Conservation (phyloP, 352 stramenopile species). For the Globisporangium acanthophoron region DNA sequence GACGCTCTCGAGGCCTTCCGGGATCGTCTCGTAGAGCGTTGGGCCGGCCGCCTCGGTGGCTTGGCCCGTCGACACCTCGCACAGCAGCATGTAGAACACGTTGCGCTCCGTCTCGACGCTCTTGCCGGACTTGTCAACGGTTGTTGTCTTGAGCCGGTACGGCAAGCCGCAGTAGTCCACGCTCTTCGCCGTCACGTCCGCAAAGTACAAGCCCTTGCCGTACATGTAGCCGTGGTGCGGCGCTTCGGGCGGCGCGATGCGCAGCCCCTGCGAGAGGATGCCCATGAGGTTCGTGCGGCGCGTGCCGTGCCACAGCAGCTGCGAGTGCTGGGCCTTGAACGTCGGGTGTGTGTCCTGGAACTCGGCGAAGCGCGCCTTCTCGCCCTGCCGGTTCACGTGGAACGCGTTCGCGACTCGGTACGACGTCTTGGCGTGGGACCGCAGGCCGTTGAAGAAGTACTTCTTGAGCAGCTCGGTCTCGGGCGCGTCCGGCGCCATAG, state of each 20-base stretch:
- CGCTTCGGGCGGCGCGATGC: slow-evolving; percentile 82
- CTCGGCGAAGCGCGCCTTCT: slow-evolving; percentile 43
- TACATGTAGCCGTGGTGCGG: slow-evolving; percentile 79
- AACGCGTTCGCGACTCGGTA: slow-evolving; percentile 71
- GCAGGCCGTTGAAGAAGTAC: slow-evolving; percentile 63
- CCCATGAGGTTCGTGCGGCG: slow-evolving; percentile 81
- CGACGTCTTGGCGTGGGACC: slow-evolving; percentile 9
- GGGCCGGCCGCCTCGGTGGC: slow-evolving; percentile 27
- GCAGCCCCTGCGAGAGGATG: slow-evolving; percentile 77
- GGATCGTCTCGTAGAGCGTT: slow-evolving; percentile 26
- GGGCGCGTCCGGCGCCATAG: slow-evolving; percentile 17
- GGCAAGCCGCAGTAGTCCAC: slow-evolving; percentile 60
- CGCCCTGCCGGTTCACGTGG: slow-evolving; percentile 50
- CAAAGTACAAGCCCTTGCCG: slow-evolving; percentile 86
- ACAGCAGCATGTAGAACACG: slow-evolving; percentile 70
- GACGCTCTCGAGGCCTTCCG: slow-evolving; percentile 56
- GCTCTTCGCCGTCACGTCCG: slow-evolving; percentile 73
- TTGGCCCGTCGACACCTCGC: slow-evolving; percentile 56
- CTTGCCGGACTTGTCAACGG: slow-evolving; percentile 26
- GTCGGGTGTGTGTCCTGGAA: slow-evolving; percentile 31
- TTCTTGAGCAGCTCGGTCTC: slow-evolving; percentile 45
- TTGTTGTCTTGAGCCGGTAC: slow-evolving; percentile 37
- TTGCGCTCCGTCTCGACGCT: slow-evolving; percentile 33
- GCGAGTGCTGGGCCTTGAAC: slow-evolving; percentile 31
- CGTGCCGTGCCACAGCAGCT: slow-evolving; percentile 85